Conservation (phyloP, 2,329 filamentous ascomycete species). For the Beauveria scarabaeidicola region DNA sequence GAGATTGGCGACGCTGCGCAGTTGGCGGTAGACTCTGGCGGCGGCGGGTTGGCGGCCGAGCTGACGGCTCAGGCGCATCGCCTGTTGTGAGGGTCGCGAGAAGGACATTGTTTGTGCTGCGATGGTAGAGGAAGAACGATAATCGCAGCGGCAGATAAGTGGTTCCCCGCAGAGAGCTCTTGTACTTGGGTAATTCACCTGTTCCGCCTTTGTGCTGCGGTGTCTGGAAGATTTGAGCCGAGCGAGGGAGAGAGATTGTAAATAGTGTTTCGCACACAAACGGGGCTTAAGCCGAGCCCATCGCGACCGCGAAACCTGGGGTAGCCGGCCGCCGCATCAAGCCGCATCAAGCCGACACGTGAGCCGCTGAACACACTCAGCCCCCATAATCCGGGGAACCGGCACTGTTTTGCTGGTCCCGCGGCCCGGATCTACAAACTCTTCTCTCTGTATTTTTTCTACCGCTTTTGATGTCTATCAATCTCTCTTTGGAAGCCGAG, state of each 20-base stretch:
- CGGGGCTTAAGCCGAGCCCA: constrained; percentile 13
- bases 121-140: background rate
- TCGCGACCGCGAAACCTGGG: constrained; percentile 12
- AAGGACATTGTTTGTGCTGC: constrained; percentile 33
- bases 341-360: constrained; percentile 33
- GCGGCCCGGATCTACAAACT: background rate
- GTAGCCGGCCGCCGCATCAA: constrained; percentile 28
- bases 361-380: background rate
- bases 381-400: constrained; percentile 7
- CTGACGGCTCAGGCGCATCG: constrained; percentile 32
- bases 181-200: background rate
- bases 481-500: background rate
- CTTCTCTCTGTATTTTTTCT: background rate
- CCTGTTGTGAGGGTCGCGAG: constrained; percentile 37
- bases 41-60: constrained; percentile 22
- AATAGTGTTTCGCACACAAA: background rate
- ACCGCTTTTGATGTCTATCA: background rate
- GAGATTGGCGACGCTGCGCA: constrained; percentile 58
- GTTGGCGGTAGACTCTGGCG: constrained; percentile 19
- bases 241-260: background rate
- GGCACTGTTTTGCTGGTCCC: background rate
- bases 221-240: background rate
- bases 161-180: background rate
- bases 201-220: background rate
- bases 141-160: background rate